Conservation (phyloP, 768 basidiomycete species). For the Pisolithus tinctorius region DNA sequence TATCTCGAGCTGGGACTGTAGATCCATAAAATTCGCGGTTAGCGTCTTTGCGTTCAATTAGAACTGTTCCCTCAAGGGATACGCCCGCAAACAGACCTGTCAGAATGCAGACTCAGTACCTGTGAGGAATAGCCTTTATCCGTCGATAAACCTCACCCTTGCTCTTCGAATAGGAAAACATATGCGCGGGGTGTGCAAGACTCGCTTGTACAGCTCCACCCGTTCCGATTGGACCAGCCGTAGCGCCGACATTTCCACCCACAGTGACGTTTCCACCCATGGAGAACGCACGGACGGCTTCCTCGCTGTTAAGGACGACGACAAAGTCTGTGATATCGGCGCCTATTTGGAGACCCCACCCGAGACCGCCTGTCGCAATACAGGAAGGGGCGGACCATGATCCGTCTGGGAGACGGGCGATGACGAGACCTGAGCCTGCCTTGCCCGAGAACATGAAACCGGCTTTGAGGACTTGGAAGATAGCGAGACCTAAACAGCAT, state of each 20-base stretch:
- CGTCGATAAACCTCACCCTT: constrained; percentile 53
- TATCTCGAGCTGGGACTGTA: constrained; percentile 79
- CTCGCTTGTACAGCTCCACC: constrained; percentile 85
- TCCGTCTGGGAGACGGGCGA: constrained; percentile 88
- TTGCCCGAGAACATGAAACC: constrained; percentile 95
- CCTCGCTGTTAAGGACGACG: constrained; percentile 93
- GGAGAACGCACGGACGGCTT: constrained; percentile 92
- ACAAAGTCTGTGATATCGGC: constrained; percentile 96
- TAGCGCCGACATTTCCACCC: constrained; percentile 79
- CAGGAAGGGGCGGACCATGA: constrained; percentile 97
- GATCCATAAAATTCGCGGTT: constrained; percentile 97
- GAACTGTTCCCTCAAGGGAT: constrained; percentile 87
- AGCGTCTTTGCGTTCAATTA: constrained; percentile 94
- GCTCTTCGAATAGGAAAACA: constrained; percentile 96
- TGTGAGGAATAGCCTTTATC: too few relatives aligned
- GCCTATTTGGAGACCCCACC: constrained; percentile 93
- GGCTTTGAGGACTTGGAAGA: constrained; percentile 91
- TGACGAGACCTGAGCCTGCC: constrained; percentile 88
- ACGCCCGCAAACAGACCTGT: constrained; percentile 90
- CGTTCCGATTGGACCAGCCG: constrained; percentile 91
- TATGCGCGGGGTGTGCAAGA: constrained; percentile 88
- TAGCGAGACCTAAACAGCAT: constrained; percentile 65
- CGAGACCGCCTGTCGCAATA: constrained; percentile 92
- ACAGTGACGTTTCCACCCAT: constrained; percentile 95
- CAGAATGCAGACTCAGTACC: not conserved